Evolutionary conservation across 2,329 filamentous ascomycete species (phyloP).

Genomic region (Aspergillus fumigatiaffinis): DNA sequence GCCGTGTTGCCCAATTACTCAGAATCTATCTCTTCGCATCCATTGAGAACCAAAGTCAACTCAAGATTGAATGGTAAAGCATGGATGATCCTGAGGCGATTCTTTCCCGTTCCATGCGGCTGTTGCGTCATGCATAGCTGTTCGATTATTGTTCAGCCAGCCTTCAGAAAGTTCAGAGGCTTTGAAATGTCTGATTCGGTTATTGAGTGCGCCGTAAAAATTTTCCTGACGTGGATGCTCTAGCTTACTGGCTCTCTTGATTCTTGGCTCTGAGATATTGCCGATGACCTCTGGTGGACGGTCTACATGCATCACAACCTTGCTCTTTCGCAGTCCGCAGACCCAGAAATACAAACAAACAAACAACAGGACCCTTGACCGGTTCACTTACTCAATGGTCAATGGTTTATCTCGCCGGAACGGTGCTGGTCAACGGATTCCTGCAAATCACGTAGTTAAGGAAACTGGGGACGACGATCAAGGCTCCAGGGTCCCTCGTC

Average conservation of each 20-base stretch:
- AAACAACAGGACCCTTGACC: background rate
- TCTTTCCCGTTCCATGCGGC: background rate
- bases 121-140: background rate
- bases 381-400: background rate
- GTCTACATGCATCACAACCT: background rate
- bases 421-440: background rate
- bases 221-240: background rate
- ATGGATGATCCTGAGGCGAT: background rate
- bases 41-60: background rate
- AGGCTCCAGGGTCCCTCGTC: background rate
- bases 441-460: background rate
- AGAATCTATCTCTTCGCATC: background rate
- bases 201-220: background rate
- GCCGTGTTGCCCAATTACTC: background rate
- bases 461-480: background rate
- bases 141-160: background rate
- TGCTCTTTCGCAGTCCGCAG: background rate
- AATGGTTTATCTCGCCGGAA: background rate
- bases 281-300: background rate
- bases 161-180: background rate
- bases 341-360: background rate
- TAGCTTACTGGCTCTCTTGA: background rate
- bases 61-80: background rate
- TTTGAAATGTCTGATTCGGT: background rate
- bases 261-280: background rate